A percentile compares a stretch with the other conserved stretches of the same genome.
Conservation (phyloP, 495 filamentous ascomycete species). For the Clohesyomyces aquaticus region DNA sequence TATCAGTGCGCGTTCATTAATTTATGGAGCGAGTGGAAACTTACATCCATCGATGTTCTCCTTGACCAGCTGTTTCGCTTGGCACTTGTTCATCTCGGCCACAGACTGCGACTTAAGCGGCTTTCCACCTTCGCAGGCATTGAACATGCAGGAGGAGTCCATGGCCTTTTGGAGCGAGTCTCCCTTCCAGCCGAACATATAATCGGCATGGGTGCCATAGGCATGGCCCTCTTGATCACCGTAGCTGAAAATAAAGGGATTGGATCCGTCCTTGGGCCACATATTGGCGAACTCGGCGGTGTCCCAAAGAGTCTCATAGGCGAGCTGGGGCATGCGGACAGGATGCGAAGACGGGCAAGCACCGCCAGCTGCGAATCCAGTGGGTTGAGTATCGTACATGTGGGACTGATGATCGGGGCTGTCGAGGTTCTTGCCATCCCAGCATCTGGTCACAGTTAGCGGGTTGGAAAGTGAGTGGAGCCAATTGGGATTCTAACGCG, state of each 20-base stretch:
- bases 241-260: conserved; percentile 33
- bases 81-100: conserved; percentile 31
- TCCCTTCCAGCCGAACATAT: conserved; percentile 38
- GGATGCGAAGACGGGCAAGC: conserved; percentile 32
- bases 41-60: conserved; percentile 40
- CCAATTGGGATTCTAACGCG: background rate
- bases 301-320: conserved; percentile 31
- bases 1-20: too few species aligned
- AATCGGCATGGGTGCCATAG: conserved; percentile 37
- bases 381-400: conserved; percentile 31
- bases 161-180: conserved; percentile 32
- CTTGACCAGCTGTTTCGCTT: conserved; percentile 15
- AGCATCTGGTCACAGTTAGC: conserved; percentile 32
- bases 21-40: too few species aligned
- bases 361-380: conserved; percentile 27
- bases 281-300: conserved; percentile 29
- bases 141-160: conserved; percentile 36
- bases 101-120: conserved; percentile 28
- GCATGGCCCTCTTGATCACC: conserved; percentile 31
- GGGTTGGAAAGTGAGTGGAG: background rate
- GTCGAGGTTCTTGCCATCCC: conserved; percentile 61
- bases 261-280: conserved; percentile 31
- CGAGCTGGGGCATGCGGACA: conserved; percentile 26
- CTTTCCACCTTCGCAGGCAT: conserved; percentile 30
- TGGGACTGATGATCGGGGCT: conserved; percentile 58